A percentile compares a stretch with the other conserved stretches of the same genome.
Conservation (phyloP, 2,329 filamentous ascomycete genomes). For the Tolypocladium cylindrosporum region DNA sequence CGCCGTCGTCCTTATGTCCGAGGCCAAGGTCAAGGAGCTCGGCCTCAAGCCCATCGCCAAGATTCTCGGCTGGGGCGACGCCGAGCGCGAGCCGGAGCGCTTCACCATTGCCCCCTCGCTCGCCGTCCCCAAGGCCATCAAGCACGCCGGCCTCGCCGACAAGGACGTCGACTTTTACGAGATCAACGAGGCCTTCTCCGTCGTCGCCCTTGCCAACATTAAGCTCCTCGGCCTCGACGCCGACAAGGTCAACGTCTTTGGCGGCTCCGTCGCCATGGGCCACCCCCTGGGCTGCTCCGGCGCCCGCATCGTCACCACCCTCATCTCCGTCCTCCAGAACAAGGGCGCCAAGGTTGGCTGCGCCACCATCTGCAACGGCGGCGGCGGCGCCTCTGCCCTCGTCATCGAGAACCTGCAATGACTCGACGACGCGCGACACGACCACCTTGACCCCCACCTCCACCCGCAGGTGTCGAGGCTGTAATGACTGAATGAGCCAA, state of each 20-base stretch:
- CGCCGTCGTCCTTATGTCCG: constrained; percentile 85
- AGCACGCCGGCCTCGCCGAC: constrained; percentile 76
- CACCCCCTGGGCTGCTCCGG: constrained; percentile 92
- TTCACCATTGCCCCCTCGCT: constrained; percentile 92
- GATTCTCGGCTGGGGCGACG: constrained; percentile 96
- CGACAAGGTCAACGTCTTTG: constrained; percentile 90
- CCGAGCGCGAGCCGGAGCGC: constrained; percentile 80
- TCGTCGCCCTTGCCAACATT: constrained; percentile 91
- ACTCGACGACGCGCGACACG: constrained; percentile 21
- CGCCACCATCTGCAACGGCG: constrained; percentile 96
- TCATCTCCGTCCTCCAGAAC: constrained; percentile 79
- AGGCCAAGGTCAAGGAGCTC: constrained; percentile 87
- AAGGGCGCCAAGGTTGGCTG: constrained; percentile 90
- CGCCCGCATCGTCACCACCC: constrained; percentile 83
- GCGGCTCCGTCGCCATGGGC: constrained; percentile 89
- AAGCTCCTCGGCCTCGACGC: constrained; percentile 73
- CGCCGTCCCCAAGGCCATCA: constrained; percentile 93
- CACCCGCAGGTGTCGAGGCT: constrained; percentile 2
- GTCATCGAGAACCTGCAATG: constrained; percentile 70
- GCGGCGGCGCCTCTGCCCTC: constrained; percentile 86
- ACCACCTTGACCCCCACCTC: constrained; percentile 17
- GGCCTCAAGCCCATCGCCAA: constrained; percentile 86
- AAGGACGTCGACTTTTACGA: constrained; percentile 85
- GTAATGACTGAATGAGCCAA: constrained; percentile 4
- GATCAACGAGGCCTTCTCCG: constrained; percentile 99